A percentile compares a stretch with the other conserved stretches of the same genome.
Evolutionary conservation across 495 filamentous ascomycete species (phyloP).

Genomic region (Mytilinidion resinicola): DNA sequence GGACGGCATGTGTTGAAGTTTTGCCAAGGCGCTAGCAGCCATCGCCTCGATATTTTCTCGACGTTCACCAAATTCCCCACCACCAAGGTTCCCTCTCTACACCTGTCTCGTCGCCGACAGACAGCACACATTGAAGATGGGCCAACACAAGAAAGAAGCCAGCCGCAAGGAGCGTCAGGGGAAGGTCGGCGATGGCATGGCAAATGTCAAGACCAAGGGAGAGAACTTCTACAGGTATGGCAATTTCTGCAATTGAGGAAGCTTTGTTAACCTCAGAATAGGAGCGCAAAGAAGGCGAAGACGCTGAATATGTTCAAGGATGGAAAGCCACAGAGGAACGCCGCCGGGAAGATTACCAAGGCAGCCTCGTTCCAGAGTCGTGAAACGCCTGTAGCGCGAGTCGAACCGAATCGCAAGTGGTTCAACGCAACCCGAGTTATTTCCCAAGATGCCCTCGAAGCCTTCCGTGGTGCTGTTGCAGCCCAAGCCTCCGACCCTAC

Average conservation of each 20-base stretch:
- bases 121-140: slow-evolving; percentile 54
- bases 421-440: slow-evolving; percentile 69
- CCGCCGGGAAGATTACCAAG: slow-evolving; percentile 67
- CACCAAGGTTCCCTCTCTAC: background rate
- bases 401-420: slow-evolving; percentile 92
- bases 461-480: slow-evolving; percentile 88
- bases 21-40: background rate
- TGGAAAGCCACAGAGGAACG: slow-evolving; percentile 69
- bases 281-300: slow-evolving; percentile 79
- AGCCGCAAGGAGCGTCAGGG: slow-evolving; percentile 73
- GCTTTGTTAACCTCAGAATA: slow-evolving; percentile 11
- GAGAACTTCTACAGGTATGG: slow-evolving; percentile 84
- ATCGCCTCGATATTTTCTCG: background rate
- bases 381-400: slow-evolving; percentile 71
- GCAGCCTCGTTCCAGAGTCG: slow-evolving; percentile 78
- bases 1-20: background rate
- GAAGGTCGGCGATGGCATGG: slow-evolving; percentile 75
- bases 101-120: background rate
- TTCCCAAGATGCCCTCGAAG: slow-evolving; percentile 61
- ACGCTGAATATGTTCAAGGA: slow-evolving; percentile 81
- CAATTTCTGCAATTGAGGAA: background rate
- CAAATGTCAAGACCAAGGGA: slow-evolving; percentile 85
- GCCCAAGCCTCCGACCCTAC: slow-evolving; percentile 88
- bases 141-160: slow-evolving; percentile 91
- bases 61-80: background rate